These are phyloP conservation scores for Corynespora cassiicola DNA, from an alignment of 2,329 filamentous ascomycete species.

Conservation along the genomic window DNA sequence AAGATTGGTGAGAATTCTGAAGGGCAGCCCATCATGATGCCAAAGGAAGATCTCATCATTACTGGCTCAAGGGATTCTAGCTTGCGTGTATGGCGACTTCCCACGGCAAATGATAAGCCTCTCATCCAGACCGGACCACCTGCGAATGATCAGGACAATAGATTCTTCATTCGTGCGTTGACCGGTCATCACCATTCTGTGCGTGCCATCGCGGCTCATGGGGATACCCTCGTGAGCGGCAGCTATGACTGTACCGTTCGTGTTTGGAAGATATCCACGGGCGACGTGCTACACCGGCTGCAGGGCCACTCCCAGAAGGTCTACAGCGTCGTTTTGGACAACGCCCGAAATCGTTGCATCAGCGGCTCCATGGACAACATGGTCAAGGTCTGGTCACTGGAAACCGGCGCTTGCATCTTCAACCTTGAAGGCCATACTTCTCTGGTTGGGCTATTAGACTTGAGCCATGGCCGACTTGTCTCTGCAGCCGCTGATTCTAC, in stretches of 20 bases:
- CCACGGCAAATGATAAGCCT: constrained; percentile 75
- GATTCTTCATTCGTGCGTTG: constrained; percentile 90
- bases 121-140: constrained; percentile 82
- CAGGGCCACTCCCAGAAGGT: constrained; percentile 92
- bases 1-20: constrained; percentile 74
- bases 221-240: constrained; percentile 94
- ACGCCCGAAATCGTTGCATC: constrained; percentile 91
- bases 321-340: constrained; percentile 94
- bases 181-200: constrained; percentile 92
- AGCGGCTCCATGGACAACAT: constrained; percentile 98
- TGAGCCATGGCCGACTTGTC: constrained; percentile 88
- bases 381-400: constrained; percentile 96
- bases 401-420: constrained; percentile 82
- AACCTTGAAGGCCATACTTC: constrained; percentile 93
- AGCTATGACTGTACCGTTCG: constrained; percentile 96
- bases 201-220: constrained; percentile 91
- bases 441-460: constrained; percentile 88
- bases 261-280: constrained; percentile 97
- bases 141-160: constrained; percentile 79
- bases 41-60: constrained; percentile 93
- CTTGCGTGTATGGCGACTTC: constrained; percentile 91
- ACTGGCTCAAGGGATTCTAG: constrained; percentile 96
- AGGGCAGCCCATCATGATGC: constrained; percentile 84
- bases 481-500: constrained; percentile 96
- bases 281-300: constrained; percentile 82